Percentiles rank a stretch among this genome's conserved stretches.
Evolutionary conservation across 306 rosid species (phyloP).

Genomic region (Dicorynia guianensis): DNA sequence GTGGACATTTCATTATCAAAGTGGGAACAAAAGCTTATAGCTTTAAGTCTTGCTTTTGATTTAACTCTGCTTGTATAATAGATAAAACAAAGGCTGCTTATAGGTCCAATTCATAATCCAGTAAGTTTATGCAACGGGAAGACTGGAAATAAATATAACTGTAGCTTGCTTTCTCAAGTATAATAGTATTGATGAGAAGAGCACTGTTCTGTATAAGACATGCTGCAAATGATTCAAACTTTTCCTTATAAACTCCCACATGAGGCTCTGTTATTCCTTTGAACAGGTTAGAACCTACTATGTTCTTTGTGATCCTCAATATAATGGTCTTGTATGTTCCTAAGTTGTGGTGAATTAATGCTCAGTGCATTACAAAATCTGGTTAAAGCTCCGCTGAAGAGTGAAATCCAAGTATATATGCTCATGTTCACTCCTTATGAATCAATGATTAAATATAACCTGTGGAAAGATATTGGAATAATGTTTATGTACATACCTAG

Average conservation of each 20-base stretch:
- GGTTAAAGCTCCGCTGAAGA: neutral
- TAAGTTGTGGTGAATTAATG: neutral
- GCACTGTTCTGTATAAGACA: neutral
- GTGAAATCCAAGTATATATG: neutral
- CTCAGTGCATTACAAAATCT: neutral
- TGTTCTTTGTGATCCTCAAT: neutral
- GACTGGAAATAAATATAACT: neutral
- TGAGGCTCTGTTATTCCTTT: neutral
- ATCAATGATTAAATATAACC: neutral
- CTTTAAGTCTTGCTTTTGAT: no score
- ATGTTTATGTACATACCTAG: no score
- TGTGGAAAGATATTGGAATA: neutral
- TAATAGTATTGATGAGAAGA: no score
- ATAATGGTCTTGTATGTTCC: neutral
- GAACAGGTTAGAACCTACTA: neutral
- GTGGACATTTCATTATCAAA: neutral
- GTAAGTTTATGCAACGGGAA: neutral
- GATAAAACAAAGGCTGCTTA: neutral
- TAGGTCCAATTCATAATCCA: neutral
- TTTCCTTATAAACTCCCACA: neutral
- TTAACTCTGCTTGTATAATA: neutral
- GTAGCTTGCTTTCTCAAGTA: conserved; percentile 3
- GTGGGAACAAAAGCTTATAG: conserved; percentile 8
- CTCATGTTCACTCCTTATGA: neutral
- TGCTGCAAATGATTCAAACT: neutral